Base-by-base conservation (phyloP, 108 stramenopile species). In the Discostella stelligeroides region DNA sequence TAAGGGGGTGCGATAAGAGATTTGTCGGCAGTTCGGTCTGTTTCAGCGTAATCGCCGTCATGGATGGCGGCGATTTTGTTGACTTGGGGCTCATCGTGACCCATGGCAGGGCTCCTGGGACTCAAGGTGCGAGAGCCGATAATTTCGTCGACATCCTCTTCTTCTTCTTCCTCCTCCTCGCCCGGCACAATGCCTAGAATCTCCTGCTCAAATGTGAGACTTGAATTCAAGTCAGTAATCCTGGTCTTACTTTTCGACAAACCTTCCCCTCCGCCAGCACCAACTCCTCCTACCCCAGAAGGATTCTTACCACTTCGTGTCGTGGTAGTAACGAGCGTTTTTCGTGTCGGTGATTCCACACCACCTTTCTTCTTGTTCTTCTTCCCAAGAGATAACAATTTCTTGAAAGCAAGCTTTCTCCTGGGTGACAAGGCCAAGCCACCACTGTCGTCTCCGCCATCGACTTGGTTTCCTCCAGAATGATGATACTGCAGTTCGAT, bases 401-500 rank as follows among this genome's bases (percentile, higher is more conserved):
- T 34, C 34, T 34, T 34, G 6, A 34, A 34, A 5, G 34, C 34
- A 34, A 34, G 34, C 34, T 59, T 13, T 30, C 39, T 38, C 14
- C 12, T 34, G 15, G 12, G 30, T 37, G 11, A 38, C 17, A 11
- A 34, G 34, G 11, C 17, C 17, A 11, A 34, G 34, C 34, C 34
- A 34, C 34, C 34, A 34, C 34, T 30, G 4, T 49, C 63, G 7
- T 29, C 47, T 14, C 28, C 64, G 0, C 53, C 28, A 9, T 28
- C 64, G 49, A 30, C 23, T 38, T 10, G 38, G n/a, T 56, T 21
- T 27, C 18, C 40, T 27, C 18, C 27, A 20, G 42, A 15, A 13
- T 63, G 51, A 54, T 73, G 51, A 54, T 73, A 73, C 51, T 73
- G 60, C 56, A 73, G 39, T 58, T 73, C 72, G 46, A 73, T 73